Evolutionary conservation across 2,329 filamentous ascomycete genomes (phyloP).

Genomic region (Pseudodiploospora longispora): DNA sequence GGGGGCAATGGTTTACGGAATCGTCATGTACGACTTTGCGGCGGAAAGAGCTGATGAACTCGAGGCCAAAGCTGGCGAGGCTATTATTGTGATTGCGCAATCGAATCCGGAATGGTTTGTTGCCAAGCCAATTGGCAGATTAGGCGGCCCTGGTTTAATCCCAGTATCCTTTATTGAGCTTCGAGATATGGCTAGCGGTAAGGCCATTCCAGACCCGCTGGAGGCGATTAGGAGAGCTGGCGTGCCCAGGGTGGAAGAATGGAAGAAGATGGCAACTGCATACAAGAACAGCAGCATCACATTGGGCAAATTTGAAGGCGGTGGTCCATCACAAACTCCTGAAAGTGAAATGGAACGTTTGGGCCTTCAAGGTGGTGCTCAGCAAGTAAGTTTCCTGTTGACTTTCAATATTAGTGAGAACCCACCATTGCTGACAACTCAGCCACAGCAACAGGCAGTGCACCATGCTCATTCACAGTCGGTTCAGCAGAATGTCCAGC

Average conservation of each 20-base stretch:
- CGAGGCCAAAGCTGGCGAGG: slow-evolving; percentile 89
- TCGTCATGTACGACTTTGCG: slow-evolving; percentile 94
- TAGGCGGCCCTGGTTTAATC: slow-evolving; percentile 93
- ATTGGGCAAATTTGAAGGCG: slow-evolving; percentile 75
- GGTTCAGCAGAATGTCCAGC: slow-evolving; percentile 29
- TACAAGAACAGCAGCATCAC: slow-evolving; percentile 99
- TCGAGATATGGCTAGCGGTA: slow-evolving; percentile 82
- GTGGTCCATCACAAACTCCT: slow-evolving; percentile 41
- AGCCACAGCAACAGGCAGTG: slow-evolving; percentile 15
- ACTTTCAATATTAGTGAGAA: background rate
- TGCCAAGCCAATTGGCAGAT: slow-evolving; percentile 92
- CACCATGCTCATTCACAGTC: slow-evolving; percentile 22
- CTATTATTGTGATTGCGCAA: slow-evolving; percentile 96
- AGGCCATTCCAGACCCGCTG: slow-evolving; percentile 70
- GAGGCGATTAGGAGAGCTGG: slow-evolving; percentile 83
- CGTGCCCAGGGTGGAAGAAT: slow-evolving; percentile 92
- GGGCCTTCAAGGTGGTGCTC: slow-evolving; percentile 49
- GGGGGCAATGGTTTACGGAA: slow-evolving; percentile 89
- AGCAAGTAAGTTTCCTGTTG: slow-evolving; percentile 15
- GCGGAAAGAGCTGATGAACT: slow-evolving; percentile 94
- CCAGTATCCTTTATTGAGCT: slow-evolving; percentile 97
- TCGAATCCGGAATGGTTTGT: slow-evolving; percentile 99
- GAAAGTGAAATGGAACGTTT: slow-evolving; percentile 69
- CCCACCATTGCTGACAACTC: background rate
- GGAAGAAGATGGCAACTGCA: slow-evolving; percentile 98